Evolutionary conservation across 2,329 filamentous ascomycete genomes (phyloP).

Genomic region (Fusarium duplospermum): DNA sequence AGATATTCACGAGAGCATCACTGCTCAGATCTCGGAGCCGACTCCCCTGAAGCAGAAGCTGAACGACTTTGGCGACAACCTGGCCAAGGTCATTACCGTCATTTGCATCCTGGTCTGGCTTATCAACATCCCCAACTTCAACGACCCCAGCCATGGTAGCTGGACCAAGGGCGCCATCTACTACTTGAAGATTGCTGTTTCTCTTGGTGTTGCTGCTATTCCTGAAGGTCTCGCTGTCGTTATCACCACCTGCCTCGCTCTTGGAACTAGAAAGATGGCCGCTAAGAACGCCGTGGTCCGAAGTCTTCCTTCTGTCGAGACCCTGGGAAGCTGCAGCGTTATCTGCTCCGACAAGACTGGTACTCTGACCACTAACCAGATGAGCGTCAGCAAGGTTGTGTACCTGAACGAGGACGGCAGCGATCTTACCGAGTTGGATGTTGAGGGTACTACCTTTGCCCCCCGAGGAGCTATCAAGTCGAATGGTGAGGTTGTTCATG

Average conservation of each 20-base stretch:
- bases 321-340: conserved; percentile 97
- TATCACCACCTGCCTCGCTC: conserved; percentile 96
- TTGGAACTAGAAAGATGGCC: conserved; percentile 98
- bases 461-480: conserved; percentile 80
- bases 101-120: conserved; percentile 98
- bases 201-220: conserved; percentile 96
- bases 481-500: conserved; percentile 74
- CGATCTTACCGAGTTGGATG: conserved; percentile 84
- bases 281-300: conserved; percentile 97
- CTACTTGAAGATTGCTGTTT: conserved; percentile 99
- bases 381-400: conserved; percentile 96
- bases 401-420: conserved; percentile 80
- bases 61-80: conserved; percentile 94
- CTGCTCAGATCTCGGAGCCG: conserved; percentile 95
- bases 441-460: conserved; percentile 93
- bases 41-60: conserved; percentile 98
- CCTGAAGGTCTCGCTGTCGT: conserved; percentile 97
- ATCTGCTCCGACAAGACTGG: conserved; percentile 99
- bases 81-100: conserved; percentile 97
- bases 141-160: conserved; percentile 89
- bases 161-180: conserved; percentile 99
- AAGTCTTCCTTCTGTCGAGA: conserved; percentile 96
- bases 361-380: conserved; percentile 97
- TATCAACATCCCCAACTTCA: conserved; percentile 98
- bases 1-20: conserved; percentile 98